Evolutionary conservation across 225 moss, liverwort and hornwort species (phyloP).

Genomic region (Sphagnum contortum): DNA sequence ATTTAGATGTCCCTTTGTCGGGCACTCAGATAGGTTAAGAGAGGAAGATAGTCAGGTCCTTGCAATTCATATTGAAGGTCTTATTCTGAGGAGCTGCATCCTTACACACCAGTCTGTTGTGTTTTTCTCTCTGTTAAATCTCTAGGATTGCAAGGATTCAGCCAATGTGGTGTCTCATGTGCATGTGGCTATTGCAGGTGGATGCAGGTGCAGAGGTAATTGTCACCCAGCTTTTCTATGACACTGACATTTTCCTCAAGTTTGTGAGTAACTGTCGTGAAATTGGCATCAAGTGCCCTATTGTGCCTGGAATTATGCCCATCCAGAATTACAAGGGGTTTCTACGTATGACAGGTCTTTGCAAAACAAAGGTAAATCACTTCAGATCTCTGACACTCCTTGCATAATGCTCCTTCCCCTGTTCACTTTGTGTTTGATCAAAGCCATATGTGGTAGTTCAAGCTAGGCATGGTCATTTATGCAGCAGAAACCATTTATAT

Average conservation of each 20-base stretch:
- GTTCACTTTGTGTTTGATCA: neutral
- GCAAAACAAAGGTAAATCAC: conserved; percentile 73
- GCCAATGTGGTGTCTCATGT: too few relatives aligned
- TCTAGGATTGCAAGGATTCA: too few relatives aligned
- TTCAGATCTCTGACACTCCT: neutral
- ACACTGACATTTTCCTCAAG: conserved; percentile 75
- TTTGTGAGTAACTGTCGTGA: conserved; percentile 87
- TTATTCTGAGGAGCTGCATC: too few relatives aligned
- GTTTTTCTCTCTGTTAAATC: too few relatives aligned
- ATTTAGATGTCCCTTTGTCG: too few relatives aligned
- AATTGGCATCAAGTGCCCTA: conserved; percentile 80
- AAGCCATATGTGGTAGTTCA: too few relatives aligned
- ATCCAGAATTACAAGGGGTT: conserved; percentile 95
- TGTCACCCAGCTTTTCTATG: conserved; percentile 93
- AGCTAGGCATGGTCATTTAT: too few relatives aligned
- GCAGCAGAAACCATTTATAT: too few relatives aligned
- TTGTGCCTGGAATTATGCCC: conserved; percentile 96
- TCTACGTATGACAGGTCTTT: conserved; percentile 87
- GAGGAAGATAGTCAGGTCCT: too few relatives aligned
- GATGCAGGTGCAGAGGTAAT: conserved; percentile 90
- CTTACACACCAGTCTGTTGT: too few relatives aligned
- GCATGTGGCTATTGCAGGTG: conserved; percentile 27
- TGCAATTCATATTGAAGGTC: too few relatives aligned
- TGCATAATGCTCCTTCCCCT: neutral
- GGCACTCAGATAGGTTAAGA: too few relatives aligned